These are phyloP conservation scores for Botrytis porri DNA, from an alignment of 2,329 filamentous ascomycete species.

Conservation along the genomic window DNA sequence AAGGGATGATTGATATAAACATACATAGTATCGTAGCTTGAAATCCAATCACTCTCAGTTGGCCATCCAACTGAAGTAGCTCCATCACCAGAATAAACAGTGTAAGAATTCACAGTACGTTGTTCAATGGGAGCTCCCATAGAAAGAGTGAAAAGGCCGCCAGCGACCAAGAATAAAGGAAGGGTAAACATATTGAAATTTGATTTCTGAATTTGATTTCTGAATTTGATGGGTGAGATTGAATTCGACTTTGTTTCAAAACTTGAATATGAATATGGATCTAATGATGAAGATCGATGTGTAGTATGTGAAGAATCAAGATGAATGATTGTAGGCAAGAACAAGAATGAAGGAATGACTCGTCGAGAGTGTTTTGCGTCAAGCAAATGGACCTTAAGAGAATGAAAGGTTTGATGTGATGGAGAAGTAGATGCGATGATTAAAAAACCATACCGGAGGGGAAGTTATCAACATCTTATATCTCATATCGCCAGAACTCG, in stretches of 20 bases:
- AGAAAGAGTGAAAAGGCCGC: conserved; percentile 27
- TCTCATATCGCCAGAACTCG: neutral
- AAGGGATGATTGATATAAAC: neutral
- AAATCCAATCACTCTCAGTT: conserved; percentile 20
- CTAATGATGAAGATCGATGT: neutral
- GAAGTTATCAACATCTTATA: neutral
- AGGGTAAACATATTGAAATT: conserved; percentile 24
- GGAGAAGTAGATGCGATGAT: neutral
- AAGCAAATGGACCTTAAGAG: conserved; percentile 5
- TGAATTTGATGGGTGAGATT: neutral
- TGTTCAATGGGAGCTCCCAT: conserved; percentile 21
- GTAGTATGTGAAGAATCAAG: neutral
- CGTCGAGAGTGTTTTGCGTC: conserved; percentile 1
- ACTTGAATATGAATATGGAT: conserved; percentile 2
- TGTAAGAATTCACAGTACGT: conserved; percentile 17
- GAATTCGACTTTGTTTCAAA: neutral
- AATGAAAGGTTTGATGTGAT: neutral
- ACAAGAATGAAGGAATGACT: conserved; percentile 3
- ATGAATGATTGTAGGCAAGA: neutral
- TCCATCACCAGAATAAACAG: conserved; percentile 20
- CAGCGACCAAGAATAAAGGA: conserved; percentile 28
- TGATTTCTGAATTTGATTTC: neutral
- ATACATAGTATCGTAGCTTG: conserved; percentile 24
- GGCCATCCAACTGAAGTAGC: conserved; percentile 23
- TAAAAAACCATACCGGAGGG: neutral